Conservation (phyloP, 176 grass and related monocot genomes). For the Juncus effusus region DNA sequence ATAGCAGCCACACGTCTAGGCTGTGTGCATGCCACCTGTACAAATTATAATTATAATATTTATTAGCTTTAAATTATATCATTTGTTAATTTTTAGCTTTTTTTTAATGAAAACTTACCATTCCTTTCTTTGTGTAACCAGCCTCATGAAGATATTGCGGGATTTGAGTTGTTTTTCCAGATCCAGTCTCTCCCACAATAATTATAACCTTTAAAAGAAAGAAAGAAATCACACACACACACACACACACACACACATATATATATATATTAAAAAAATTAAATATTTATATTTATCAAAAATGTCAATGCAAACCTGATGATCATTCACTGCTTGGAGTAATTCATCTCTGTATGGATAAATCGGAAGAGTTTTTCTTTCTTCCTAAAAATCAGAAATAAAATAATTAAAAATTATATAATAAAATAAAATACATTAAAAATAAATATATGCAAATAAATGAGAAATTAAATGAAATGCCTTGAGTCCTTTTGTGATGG, state of each 20-base stretch:
- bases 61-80: conserved; percentile 2
- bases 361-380: conserved; percentile 86
- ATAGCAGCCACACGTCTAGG: conserved; percentile 93
- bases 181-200: conserved; percentile 96
- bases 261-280: conserved; percentile 2
- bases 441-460: neutral
- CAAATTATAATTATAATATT: conserved; percentile 26
- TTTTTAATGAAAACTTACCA: conserved; percentile 34
- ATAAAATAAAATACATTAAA: neutral
- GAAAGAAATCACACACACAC: neutral
- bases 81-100: neutral
- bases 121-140: conserved; percentile 73
- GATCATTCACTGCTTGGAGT: conserved; percentile 62
- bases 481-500: conserved; percentile 67
- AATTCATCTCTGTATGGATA: conserved; percentile 80
- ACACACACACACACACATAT: neutral
- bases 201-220: conserved; percentile 60
- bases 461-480: conserved; percentile 31
- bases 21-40: conserved; percentile 87
- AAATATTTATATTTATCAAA: neutral
- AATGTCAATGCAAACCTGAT: conserved; percentile 47
- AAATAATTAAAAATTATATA: conserved; percentile 1
- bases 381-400: conserved; percentile 51
- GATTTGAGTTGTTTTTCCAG: conserved; percentile 97
- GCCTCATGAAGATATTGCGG: conserved; percentile 96